These are phyloP conservation scores for Moringa oleifera DNA, from an alignment of 345 rosid species.

Conservation along the genomic window DNA sequence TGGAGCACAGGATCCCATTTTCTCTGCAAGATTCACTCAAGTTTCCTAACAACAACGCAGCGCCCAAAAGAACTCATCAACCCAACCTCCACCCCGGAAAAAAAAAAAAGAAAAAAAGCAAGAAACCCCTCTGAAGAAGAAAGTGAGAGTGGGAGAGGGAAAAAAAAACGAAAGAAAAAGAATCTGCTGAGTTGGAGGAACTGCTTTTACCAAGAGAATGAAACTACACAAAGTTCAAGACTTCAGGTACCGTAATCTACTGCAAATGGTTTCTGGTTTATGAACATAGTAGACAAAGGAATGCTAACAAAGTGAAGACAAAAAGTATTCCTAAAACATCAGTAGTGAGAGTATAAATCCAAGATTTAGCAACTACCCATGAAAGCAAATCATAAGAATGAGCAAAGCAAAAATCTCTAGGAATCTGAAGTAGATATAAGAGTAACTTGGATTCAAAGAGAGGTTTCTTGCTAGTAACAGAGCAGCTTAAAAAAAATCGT, in stretches of 20 bases:
- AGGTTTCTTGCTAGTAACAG: conserved; percentile 40
- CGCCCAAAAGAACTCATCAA: conserved; percentile 28
- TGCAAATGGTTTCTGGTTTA: conserved; percentile 7
- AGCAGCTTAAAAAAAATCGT: conserved; percentile 25
- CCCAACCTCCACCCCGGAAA: conserved; percentile 5
- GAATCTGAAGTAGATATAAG: conserved; percentile 17
- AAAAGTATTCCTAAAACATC: conserved; percentile 2
- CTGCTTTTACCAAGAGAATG: conserved; percentile 13
- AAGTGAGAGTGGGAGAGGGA: no score
- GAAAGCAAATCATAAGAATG: conserved; percentile 35
- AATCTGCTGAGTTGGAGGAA: conserved; percentile 14
- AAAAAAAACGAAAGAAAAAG: conserved; percentile 10
- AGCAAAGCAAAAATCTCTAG: no score
- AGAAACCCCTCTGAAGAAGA: background rate
- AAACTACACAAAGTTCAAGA: conserved; percentile 12
- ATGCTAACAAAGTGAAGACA: background rate
- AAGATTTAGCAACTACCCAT: conserved; percentile 51
- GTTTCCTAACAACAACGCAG: conserved; percentile 12
- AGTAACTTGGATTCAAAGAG: conserved; percentile 79
- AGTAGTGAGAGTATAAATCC: conserved; percentile 27
- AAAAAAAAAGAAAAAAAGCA: conserved; percentile 7
- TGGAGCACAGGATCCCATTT: conserved; percentile 36
- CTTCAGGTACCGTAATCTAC: conserved; percentile 15
- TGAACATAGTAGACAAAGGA: background rate
- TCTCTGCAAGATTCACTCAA: conserved; percentile 22